A percentile compares a stretch with the other conserved stretches of the same genome.
These are phyloP conservation scores for Clavispora santaluciae DNA, from an alignment of 805 yeast species.

Conservation along the genomic window DNA sequence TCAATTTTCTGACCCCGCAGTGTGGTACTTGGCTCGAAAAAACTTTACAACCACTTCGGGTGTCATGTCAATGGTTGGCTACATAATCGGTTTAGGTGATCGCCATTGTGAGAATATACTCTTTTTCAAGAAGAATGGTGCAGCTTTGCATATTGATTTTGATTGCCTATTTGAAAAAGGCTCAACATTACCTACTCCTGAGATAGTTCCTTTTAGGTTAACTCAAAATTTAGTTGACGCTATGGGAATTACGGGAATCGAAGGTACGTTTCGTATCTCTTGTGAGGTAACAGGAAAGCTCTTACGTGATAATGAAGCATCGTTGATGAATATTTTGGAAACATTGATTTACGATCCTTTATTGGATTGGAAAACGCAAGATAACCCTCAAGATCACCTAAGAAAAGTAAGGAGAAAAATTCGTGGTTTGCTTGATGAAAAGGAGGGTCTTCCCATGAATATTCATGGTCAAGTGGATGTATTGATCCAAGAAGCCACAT, in stretches of 20 bases:
- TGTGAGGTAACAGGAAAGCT: slow-evolving; percentile 78
- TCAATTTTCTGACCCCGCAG: slow-evolving; percentile 80
- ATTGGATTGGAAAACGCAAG: slow-evolving; percentile 61
- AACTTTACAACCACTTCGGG: slow-evolving; percentile 76
- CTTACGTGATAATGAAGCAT: slow-evolving; percentile 73
- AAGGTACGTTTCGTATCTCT: slow-evolving; percentile 81
- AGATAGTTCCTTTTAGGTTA: slow-evolving; percentile 87
- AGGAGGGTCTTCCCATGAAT: slow-evolving; percentile 82
- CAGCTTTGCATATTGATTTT: slow-evolving; percentile 88
- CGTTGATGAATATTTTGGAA: slow-evolving; percentile 85
- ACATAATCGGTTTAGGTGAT: slow-evolving; percentile 90
- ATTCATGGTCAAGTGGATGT: slow-evolving; percentile 91
- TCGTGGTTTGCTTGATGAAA: slow-evolving; percentile 71
- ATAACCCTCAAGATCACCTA: slow-evolving; percentile 63
- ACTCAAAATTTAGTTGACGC: slow-evolving; percentile 90
- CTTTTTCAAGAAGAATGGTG: slow-evolving; percentile 68
- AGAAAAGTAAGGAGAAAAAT: slow-evolving; percentile 71
- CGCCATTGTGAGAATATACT: slow-evolving; percentile 92
- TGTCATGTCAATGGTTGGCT: slow-evolving; percentile 97
- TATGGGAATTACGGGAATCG: slow-evolving; percentile 80
- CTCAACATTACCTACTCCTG: slow-evolving; percentile 70
- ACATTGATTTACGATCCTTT: slow-evolving; percentile 91
- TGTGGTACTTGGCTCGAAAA: slow-evolving; percentile 80
- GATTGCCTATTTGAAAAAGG: slow-evolving; percentile 94
- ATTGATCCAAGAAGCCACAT: slow-evolving; percentile 75